A percentile compares a stretch with the other conserved stretches of the same genome.
These are phyloP conservation scores for Nothomitra cinnamomea DNA, from an alignment of 2,329 filamentous ascomycete species.

Conservation along the genomic window DNA sequence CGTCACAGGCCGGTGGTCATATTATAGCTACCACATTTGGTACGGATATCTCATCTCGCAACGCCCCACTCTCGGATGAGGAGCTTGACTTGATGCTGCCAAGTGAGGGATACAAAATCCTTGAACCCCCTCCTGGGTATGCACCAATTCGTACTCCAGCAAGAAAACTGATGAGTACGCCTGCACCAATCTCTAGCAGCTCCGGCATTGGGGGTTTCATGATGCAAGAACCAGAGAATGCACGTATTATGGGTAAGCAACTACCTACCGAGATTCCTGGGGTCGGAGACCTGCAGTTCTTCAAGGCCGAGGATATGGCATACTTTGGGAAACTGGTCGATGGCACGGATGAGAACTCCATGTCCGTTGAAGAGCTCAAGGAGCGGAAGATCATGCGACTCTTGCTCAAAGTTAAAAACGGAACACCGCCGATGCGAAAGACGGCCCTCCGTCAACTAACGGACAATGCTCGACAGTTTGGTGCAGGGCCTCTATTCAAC, in stretches of 20 bases:
- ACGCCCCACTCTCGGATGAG: conserved; percentile 75
- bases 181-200: conserved; percentile 42
- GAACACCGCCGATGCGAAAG: conserved; percentile 96
- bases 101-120: conserved; percentile 78
- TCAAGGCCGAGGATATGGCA: conserved; percentile 96
- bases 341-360: conserved; percentile 73
- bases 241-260: conserved; percentile 68
- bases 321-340: conserved; percentile 98
- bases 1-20: conserved; percentile 39
- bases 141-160: conserved; percentile 64
- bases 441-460: conserved; percentile 93
- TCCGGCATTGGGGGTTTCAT: conserved; percentile 65
- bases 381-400: conserved; percentile 97
- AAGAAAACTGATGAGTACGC: conserved; percentile 57
- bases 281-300: conserved; percentile 90
- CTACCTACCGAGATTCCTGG: conserved; percentile 91
- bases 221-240: conserved; percentile 89
- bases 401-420: conserved; percentile 96
- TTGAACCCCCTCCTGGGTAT: conserved; percentile 83
- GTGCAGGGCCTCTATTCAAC: conserved; percentile 85
- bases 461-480: conserved; percentile 92
- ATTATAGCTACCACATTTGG: conserved; percentile 49
- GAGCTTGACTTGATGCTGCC: conserved; percentile 86
- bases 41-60: conserved; percentile 62
- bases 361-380: conserved; percentile 90